A percentile compares a stretch with the other conserved stretches of the same genome.
phyloP scores from a whole-genome alignment of 139 green algal genomes.

The Chlorella sp. region DNA sequence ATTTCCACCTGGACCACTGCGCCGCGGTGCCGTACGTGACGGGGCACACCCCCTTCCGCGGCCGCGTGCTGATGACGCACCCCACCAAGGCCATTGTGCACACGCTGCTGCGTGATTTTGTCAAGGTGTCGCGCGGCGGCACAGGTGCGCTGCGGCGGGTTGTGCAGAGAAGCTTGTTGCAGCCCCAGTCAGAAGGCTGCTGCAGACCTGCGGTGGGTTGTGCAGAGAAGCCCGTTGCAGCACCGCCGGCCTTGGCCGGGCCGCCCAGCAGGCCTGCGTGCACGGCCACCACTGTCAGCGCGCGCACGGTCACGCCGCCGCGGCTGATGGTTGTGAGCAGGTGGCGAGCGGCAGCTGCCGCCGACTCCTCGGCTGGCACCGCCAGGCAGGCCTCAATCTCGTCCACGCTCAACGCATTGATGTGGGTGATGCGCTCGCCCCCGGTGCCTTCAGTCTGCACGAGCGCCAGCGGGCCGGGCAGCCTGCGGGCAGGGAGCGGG shows the following conservation, averaged over 20 bases:
- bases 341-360: background rate
- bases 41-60: constrained; percentile 88
- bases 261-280: constrained; percentile 1
- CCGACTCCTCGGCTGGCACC: background rate
- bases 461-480: constrained; percentile 5
- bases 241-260: background rate
- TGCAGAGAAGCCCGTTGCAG: no score
- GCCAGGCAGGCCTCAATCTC: background rate
- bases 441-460: background rate
- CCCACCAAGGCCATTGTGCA: constrained; percentile 96
- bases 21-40: constrained; percentile 95
- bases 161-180: no score
- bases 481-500: constrained; percentile 2
- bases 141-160: constrained; percentile 36
- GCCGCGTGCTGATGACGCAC: constrained; percentile 98
- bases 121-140: constrained; percentile 70
- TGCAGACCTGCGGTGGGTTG: no score
- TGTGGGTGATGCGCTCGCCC: constrained; percentile 6
- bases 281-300: constrained; percentile 11
- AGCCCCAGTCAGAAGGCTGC: no score
- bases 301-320: background rate
- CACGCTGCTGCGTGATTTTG: constrained; percentile 91
- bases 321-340: constrained; percentile 1
- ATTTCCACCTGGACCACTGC: constrained; percentile 99
- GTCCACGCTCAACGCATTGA: constrained; percentile 10